Percentiles rank a stretch among this genome's conserved stretches.
These are phyloP conservation scores for Malus hybrid DNA, from an alignment of 331 rosid genomes.

Conservation along the genomic window DNA sequence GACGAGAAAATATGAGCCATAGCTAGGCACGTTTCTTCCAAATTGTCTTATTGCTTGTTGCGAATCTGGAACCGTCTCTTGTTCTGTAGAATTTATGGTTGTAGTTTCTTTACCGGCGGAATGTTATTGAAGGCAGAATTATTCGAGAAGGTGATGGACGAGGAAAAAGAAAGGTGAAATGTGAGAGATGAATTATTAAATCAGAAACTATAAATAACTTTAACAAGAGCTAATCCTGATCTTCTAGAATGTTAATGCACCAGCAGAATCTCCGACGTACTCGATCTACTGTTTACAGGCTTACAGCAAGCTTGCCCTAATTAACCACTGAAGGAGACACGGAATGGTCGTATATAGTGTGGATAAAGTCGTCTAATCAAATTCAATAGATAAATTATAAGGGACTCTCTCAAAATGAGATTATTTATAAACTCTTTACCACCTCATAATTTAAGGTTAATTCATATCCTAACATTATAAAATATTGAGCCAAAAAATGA, in stretches of 20 bases:
- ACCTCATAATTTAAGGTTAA: too few relatives aligned
- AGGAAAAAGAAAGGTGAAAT: not conserved
- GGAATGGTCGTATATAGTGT: not conserved
- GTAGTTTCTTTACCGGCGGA: not conserved
- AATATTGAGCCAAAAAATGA: too few relatives aligned
- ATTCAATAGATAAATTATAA: too few relatives aligned
- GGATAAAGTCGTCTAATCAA: not conserved
- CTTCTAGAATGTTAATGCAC: not conserved
- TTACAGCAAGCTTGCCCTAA: not conserved
- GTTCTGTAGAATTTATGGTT: not conserved
- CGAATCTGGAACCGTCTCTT: not conserved
- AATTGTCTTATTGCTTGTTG: too few relatives aligned
- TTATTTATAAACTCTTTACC: too few relatives aligned
- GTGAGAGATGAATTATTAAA: not conserved
- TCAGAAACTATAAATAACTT: too few relatives aligned
- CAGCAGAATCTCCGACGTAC: too few relatives aligned
- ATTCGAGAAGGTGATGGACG: too few relatives aligned
- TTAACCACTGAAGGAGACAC: not conserved
- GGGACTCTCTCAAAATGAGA: too few relatives aligned
- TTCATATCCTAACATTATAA: too few relatives aligned
- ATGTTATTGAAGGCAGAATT: not conserved
- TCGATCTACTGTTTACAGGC: not conserved
- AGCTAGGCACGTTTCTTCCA: too few relatives aligned
- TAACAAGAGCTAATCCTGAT: not conserved
- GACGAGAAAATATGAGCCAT: not conserved